Conservation (phyloP, 2,329 filamentous ascomycete genomes). For the Penicillium sp. region DNA sequence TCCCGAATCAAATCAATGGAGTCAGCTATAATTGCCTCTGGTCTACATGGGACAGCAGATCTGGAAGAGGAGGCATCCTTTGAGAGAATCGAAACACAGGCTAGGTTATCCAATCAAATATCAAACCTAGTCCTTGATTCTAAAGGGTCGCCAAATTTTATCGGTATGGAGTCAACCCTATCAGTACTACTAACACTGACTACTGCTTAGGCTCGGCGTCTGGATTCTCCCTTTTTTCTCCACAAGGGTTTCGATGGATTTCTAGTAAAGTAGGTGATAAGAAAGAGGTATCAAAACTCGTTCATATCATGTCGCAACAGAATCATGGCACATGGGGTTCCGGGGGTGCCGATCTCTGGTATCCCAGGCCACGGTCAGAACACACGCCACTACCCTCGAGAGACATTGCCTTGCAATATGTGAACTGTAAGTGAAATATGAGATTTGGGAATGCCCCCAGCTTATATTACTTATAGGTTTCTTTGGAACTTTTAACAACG, state of each 20-base stretch:
- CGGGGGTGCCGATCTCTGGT: neutral
- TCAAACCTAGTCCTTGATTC: constrained; percentile 3
- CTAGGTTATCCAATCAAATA: constrained; percentile 6
- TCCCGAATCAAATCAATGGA: constrained; percentile 8
- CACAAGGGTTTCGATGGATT: constrained; percentile 6
- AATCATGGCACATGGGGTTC: neutral
- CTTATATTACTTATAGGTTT: neutral
- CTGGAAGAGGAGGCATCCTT: neutral
- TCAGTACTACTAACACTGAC: neutral
- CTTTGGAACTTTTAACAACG: constrained; percentile 6
- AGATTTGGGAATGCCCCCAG: neutral
- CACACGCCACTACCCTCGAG: neutral
- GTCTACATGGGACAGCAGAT: neutral
- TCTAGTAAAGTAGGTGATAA: neutral
- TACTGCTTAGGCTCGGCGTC: constrained; percentile 1
- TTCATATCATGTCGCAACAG: neutral
- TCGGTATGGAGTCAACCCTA: neutral
- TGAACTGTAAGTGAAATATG: constrained; percentile 3
- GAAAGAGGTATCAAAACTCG: neutral
- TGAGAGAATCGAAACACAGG: constrained; percentile 5
- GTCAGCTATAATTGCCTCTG: constrained; percentile 8
- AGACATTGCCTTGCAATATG: neutral
- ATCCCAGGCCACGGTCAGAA: constrained; percentile 1
- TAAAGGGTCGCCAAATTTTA: constrained; percentile 5
- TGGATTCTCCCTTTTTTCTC: constrained; percentile 9